Base-by-base conservation (phyloP, 2,329 filamentous ascomycete genomes). In the Epichloe hybrida region DNA sequence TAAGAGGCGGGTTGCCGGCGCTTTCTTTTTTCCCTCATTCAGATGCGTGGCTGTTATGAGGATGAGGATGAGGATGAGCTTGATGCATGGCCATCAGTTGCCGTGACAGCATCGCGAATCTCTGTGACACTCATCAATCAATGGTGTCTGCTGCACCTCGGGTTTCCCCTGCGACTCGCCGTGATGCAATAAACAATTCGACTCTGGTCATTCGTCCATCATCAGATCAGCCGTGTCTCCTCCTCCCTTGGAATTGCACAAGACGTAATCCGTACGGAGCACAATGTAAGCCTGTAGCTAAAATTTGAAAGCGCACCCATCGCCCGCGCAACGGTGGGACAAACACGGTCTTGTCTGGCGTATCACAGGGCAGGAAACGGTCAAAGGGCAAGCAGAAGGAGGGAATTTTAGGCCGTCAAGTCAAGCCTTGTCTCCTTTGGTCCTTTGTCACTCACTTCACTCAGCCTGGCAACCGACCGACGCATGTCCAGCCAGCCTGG, bases 311-410 rank as follows among this genome's bases (percentile, higher is more conserved):
- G 11, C 7, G 40, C 21, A 44, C 13, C 31, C 48, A 50, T 53
- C 38, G 48, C 51, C 50, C 38, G 47, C 47, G 48, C 50, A 50
- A 52, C 50, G 47, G 52, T 52, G 47, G 52, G 23, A 50, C 52
- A 52, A 52, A 50, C 52, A 52, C 50, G 50, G 47, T 41, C 50
- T 38, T 7, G 36, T 6, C 42, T 47, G 36, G 35, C 47, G 20
- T 41, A 52, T 52, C 46, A 52, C 46, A n/a, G 50, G 9, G 15
- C 40, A n/a, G 40, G 43, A 46, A 43, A 50, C 23, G 5, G 4
- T 6, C 5, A 17, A n/a, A 50, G 34, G 21, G 41, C 50, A 36
- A 36, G 37, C 37, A 43, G 45, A 31, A 13, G 27, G 38, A 23
- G 6, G 46, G 36, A n/a, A 17, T 12, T 17, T 17, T 12, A 31